Evolutionary conservation across 2,329 filamentous ascomycete genomes (phyloP).

Genomic region (Aspergillus intermedius): DNA sequence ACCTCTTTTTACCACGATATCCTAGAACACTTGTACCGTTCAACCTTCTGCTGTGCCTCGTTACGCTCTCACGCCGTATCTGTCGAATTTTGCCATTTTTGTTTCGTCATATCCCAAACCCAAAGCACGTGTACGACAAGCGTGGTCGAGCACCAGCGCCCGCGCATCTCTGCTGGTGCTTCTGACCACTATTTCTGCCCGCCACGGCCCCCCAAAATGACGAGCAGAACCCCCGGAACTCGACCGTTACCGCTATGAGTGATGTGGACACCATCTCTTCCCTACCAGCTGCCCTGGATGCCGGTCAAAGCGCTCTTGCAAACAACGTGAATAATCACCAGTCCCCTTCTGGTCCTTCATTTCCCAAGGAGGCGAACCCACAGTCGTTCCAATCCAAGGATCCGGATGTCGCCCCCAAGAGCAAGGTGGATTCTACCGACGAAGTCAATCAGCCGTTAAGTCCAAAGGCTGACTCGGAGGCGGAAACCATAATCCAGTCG

Average conservation of each 20-base stretch:
- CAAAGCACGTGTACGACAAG: slow-evolving; percentile 1
- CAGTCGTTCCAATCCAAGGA: slow-evolving; percentile 13
- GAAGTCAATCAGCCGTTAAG: slow-evolving; percentile 31
- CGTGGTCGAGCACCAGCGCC: slow-evolving; percentile 28
- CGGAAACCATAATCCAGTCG: slow-evolving; percentile 45
- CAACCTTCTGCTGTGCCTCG: not conserved
- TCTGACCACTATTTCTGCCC: slow-evolving; percentile 23
- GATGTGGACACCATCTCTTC: slow-evolving; percentile 38
- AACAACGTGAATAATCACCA: slow-evolving; percentile 23
- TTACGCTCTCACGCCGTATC: not conserved
- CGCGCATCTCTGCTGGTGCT: slow-evolving; percentile 29
- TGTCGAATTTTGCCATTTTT: not conserved
- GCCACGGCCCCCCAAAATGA: slow-evolving; percentile 40
- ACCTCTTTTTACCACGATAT: not conserved
- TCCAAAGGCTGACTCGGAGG: slow-evolving; percentile 42
- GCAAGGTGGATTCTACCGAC: slow-evolving; percentile 20
- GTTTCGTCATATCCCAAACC: not conserved
- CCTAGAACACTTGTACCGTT: not conserved
- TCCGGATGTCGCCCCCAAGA: slow-evolving; percentile 16
- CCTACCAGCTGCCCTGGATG: slow-evolving; percentile 32
- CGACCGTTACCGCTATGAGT: slow-evolving; percentile 43
- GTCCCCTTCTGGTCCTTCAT: slow-evolving; percentile 17
- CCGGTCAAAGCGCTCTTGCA: slow-evolving; percentile 26
- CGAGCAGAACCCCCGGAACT: slow-evolving; percentile 33
- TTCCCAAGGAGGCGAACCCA: slow-evolving; percentile 15